These are phyloP conservation scores for Zygosaccharomyces bailii DNA, from an alignment of 805 yeast genomes.

Conservation along the genomic window DNA sequence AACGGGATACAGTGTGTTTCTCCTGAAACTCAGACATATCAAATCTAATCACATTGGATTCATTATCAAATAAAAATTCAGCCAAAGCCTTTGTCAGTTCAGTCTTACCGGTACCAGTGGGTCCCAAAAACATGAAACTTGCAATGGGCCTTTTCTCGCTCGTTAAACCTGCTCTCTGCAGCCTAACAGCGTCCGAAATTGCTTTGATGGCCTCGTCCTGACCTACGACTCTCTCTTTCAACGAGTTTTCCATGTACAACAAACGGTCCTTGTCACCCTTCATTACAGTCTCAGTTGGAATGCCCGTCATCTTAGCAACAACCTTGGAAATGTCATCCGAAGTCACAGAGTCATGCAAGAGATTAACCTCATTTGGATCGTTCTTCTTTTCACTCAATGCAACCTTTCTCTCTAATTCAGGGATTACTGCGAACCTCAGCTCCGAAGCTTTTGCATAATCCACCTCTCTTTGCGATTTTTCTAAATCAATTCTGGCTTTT, in stretches of 20 bases:
- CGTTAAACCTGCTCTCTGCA: constrained; percentile 95
- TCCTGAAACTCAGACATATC: constrained; percentile 99
- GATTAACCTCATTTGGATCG: constrained; percentile 30
- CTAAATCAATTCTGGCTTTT: constrained; percentile 77
- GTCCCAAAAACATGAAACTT: constrained; percentile 93
- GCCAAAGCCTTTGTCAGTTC: constrained; percentile 92
- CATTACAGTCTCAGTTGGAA: constrained; percentile 85
- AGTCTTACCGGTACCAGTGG: constrained; percentile 98
- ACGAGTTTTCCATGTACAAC: constrained; percentile 76
- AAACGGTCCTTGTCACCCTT: constrained; percentile 93
- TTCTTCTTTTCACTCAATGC: constrained; percentile 42
- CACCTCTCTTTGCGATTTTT: constrained; percentile 77
- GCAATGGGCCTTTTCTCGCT: constrained; percentile 95
- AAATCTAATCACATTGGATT: constrained; percentile 79
- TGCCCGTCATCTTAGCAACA: constrained; percentile 91
- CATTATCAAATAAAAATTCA: constrained; percentile 86
- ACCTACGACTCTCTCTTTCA: constrained; percentile 80
- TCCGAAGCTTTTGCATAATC: constrained; percentile 87
- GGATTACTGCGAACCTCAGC: constrained; percentile 82
- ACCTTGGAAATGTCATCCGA: constrained; percentile 92
- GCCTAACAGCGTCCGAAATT: constrained; percentile 88
- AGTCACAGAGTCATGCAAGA: constrained; percentile 81
- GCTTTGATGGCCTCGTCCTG: constrained; percentile 93
- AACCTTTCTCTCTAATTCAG: constrained; percentile 65
- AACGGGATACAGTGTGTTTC: constrained; percentile 81